Evolutionary conservation across 1,284 basidiomycete genomes (phyloP), one percentile per base, ranked within the genome.

Genomic region (Leccinum pachyderme): DNA sequence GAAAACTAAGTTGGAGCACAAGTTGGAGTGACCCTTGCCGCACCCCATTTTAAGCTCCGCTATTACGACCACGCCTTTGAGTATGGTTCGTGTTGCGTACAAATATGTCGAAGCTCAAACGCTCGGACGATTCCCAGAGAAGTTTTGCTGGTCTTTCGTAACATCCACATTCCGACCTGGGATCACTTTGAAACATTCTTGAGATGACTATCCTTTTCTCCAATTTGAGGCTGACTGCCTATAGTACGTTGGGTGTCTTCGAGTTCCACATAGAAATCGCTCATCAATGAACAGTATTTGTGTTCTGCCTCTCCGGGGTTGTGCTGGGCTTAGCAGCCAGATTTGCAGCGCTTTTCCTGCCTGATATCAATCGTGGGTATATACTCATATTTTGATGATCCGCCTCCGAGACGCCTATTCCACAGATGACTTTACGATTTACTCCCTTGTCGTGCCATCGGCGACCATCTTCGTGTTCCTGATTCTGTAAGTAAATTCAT

Each of bases 251-350:
- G 25, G 45, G 13, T 45, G 49, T 9, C 25, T 28, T 35, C 24
- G 29, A 32, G 13, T 15, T 39, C 15, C 13, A 18, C 18, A 18
- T 18, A 18, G 8, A 45, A 52, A 51, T 66, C 49, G 22, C 22
- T 57, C 28, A 55, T 56, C 53, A 41, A 51, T 47, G 31, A 15
- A 44, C 60, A 89, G 87, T 83, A 53, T 68, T 72, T 39, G 75
- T 86, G 9, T 77, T 89, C 58, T 60, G 84, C 55, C 74, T 87
- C 51, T 79, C 84, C 44, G 84, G 73, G n/a, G 76, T 80, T 29
- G 84, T 89, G 25, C 77, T 91, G 5, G 89, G 89, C 7, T 69
- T 91, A 35, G 73, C 82, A 5, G 82, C 79, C 6, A 81, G 88
- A 68, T 82, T 89, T 63, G 86, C 82, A 1, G 77, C 60, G 53